Evolutionary conservation across 208 protist genomes (phyloP).

Genomic region (Strigomonas galati): DNA sequence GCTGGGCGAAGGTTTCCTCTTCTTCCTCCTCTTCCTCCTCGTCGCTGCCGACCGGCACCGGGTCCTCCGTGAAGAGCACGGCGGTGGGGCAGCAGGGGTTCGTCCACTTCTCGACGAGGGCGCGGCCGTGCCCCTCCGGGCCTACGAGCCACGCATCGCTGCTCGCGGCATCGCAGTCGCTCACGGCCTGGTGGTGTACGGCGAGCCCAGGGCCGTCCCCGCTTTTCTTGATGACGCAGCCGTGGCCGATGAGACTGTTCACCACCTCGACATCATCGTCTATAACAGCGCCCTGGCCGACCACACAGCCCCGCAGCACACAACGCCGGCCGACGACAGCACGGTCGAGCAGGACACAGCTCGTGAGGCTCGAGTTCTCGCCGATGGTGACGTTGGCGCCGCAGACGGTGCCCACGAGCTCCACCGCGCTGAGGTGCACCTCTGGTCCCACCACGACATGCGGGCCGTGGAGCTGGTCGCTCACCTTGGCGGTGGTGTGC

Average conservation of each 20-base stretch:
- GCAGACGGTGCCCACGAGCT: slow-evolving; percentile 54
- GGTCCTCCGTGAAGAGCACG: slow-evolving; percentile 62
- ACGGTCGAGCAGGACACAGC: slow-evolving; percentile 70
- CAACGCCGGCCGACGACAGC: slow-evolving; percentile 51
- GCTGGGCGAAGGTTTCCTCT: slow-evolving; percentile 43
- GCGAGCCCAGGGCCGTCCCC: slow-evolving; percentile 15
- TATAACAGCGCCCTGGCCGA: slow-evolving; percentile 50
- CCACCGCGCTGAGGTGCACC: slow-evolving; percentile 43
- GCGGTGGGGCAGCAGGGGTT: slow-evolving; percentile 37
- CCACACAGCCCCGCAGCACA: slow-evolving; percentile 49
- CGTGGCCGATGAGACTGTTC: slow-evolving; percentile 52
- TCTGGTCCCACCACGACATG: slow-evolving; percentile 70
- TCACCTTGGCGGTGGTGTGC: slow-evolving; percentile 43
- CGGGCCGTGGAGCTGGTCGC: slow-evolving; percentile 20
- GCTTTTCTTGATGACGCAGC: slow-evolving; percentile 27
- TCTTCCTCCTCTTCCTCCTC: slow-evolving; percentile 34
- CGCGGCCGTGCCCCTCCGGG: slow-evolving; percentile 27
- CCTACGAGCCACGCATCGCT: slow-evolving; percentile 39
- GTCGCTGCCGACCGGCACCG: slow-evolving; percentile 27
- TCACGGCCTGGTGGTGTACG: slow-evolving; percentile 22
- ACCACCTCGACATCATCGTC: slow-evolving; percentile 42
- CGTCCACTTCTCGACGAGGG: slow-evolving; percentile 26
- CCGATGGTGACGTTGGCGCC: slow-evolving; percentile 58
- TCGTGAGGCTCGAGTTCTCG: slow-evolving; percentile 39
- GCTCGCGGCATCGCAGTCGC: not conserved